phyloP scores from a whole-genome alignment of 805 yeast genomes.

The Cyberlindnera nakhonratchasimensis region DNA sequence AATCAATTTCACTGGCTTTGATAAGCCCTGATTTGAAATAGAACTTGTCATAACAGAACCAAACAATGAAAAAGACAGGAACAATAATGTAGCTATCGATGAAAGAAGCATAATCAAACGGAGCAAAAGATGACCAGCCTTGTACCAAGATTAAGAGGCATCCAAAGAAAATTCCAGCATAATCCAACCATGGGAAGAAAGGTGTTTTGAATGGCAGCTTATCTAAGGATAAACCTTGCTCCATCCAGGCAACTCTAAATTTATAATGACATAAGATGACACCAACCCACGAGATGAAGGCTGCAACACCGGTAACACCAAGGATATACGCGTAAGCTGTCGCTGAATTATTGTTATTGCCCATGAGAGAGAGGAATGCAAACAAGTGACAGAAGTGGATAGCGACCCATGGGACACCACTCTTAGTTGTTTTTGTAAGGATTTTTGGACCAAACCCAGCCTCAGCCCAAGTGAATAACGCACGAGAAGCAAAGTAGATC shows the following conservation, averaged over 20 bases:
- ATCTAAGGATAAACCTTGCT: constrained; percentile 60
- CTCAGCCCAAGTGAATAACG: constrained; percentile 60
- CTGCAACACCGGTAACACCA: constrained; percentile 71
- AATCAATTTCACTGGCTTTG: constrained; percentile 42
- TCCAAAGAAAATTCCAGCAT: constrained; percentile 37
- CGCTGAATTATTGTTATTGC: constrained; percentile 51
- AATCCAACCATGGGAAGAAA: constrained; percentile 41
- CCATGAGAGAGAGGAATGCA: constrained; percentile 55
- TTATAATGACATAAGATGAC: constrained; percentile 60
- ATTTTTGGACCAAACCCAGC: constrained; percentile 58
- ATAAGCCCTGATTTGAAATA: constrained; percentile 39
- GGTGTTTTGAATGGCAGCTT: constrained; percentile 69
- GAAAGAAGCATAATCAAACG: constrained; percentile 46
- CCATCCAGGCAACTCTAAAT: constrained; percentile 59
- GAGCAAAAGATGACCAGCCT: constrained; percentile 48
- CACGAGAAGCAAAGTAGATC: constrained; percentile 65
- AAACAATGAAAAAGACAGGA: constrained; percentile 50
- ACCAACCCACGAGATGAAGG: constrained; percentile 68
- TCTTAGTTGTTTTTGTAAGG: constrained; percentile 46
- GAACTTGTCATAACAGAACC: constrained; percentile 39
- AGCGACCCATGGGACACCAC: constrained; percentile 65
- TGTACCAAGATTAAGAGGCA: constrained; percentile 41
- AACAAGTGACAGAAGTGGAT: constrained; percentile 54
- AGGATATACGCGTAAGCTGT: constrained; percentile 68
- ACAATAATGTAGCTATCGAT: constrained; percentile 61